Conservation (phyloP, 2,329 filamentous ascomycete species). For the Taxawa tesnikishii region DNA sequence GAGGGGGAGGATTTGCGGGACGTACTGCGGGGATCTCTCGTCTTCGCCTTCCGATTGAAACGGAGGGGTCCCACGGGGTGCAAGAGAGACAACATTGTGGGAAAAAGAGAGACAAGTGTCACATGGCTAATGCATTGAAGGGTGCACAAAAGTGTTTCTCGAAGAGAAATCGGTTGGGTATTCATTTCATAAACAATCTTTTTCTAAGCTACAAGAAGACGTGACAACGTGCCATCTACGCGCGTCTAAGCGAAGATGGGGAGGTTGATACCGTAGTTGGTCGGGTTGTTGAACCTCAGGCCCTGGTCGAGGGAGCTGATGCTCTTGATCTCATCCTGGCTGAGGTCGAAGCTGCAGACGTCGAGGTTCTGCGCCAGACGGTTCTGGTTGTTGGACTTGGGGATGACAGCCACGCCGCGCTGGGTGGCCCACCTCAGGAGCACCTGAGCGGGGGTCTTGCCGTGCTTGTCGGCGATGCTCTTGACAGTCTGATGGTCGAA, state of each 20-base stretch:
- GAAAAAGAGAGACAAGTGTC: neutral
- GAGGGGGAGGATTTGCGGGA: no score
- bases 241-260: conserved; percentile 39
- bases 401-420: conserved; percentile 68
- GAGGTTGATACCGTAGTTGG: conserved; percentile 42
- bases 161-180: neutral
- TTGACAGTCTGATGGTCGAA: conserved; percentile 58
- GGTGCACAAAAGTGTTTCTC: neutral
- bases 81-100: neutral
- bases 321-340: conserved; percentile 51
- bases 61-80: no score
- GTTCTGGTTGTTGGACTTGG: conserved; percentile 54
- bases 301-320: conserved; percentile 54
- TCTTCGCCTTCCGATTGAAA: no score
- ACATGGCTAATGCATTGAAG: neutral
- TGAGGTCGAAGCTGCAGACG: conserved; percentile 53
- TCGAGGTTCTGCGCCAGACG: conserved; percentile 55
- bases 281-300: conserved; percentile 67
- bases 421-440: conserved; percentile 82
- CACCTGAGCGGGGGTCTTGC: conserved; percentile 66
- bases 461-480: conserved; percentile 53
- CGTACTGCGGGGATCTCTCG: no score
- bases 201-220: neutral
- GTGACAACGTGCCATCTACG: no score
- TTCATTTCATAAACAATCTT: neutral